These are phyloP conservation scores for Saccharomycopsis microspora DNA, from an alignment of 805 yeast species.

Conservation along the genomic window DNA sequence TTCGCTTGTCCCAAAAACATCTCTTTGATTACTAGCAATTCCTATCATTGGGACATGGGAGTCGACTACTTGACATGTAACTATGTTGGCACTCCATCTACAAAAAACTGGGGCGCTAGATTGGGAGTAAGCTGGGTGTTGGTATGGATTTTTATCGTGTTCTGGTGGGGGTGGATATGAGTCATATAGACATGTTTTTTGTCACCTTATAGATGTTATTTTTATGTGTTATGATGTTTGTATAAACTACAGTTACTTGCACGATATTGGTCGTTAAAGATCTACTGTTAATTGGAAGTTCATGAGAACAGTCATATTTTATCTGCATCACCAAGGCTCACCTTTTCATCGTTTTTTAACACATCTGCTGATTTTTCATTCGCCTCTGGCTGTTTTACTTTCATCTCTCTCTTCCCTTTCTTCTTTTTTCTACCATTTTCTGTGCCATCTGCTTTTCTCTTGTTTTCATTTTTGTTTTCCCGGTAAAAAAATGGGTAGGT, in stretches of 20 bases:
- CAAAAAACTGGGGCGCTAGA: not conserved
- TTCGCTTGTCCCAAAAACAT: slow-evolving; percentile 55
- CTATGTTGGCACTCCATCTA: slow-evolving; percentile 8
- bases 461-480: no score
- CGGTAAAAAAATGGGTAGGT: no score
- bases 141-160: not conserved
- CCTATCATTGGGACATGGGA: slow-evolving; percentile 13
- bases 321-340: no score
- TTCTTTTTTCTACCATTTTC: no score
- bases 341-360: no score
- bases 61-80: slow-evolving; percentile 10
- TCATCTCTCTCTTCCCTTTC: not conserved
- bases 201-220: not conserved
- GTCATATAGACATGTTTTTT: not conserved
- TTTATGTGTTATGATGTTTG: not conserved
- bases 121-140: not conserved
- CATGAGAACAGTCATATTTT: no score
- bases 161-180: not conserved
- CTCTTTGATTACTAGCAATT: not conserved
- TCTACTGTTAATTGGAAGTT: no score
- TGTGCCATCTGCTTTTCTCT: no score
- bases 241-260: no score
- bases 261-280: no score
- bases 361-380: no score
- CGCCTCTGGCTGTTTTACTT: not conserved